Conservation (phyloP, 306 rosid species). For the Dalbergia oliveri region DNA sequence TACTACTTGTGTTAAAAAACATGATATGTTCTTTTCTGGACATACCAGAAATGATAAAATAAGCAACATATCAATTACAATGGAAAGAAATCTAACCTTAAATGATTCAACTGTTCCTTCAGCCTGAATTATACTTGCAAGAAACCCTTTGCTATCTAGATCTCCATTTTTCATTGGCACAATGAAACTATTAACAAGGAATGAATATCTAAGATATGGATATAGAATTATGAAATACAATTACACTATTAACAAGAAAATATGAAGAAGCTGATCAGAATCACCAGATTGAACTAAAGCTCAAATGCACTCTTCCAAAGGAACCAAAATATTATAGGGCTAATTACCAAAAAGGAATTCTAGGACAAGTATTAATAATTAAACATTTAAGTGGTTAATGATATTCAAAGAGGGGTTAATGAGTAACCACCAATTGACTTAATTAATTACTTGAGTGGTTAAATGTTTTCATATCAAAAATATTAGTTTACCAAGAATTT, state of each 20-base stretch:
- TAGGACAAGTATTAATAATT: constrained; percentile 36
- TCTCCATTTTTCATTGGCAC: constrained; percentile 94
- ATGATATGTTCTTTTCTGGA: background rate
- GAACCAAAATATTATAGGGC: constrained; percentile 24
- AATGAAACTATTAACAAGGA: constrained; percentile 63
- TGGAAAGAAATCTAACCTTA: constrained; percentile 64
- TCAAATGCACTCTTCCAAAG: constrained; percentile 37
- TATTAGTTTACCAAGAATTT: background rate
- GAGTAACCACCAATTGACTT: constrained; percentile 32
- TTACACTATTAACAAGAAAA: constrained; percentile 19
- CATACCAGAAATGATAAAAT: constrained; percentile 10
- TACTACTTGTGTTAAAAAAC: background rate
- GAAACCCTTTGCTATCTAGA: constrained; percentile 84
- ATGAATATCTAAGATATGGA: constrained; percentile 19
- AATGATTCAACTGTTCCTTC: constrained; percentile 90
- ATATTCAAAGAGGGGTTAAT: constrained; percentile 22
- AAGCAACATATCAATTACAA: constrained; percentile 33
- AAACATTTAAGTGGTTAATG: constrained; percentile 19
- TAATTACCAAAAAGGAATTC: constrained; percentile 11
- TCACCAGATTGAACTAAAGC: constrained; percentile 4
- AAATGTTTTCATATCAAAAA: constrained; percentile 2
- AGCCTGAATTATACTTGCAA: constrained; percentile 66
- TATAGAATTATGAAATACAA: background rate
- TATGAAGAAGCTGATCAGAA: background rate
- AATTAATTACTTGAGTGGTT: constrained; percentile 24